Percentiles rank a stretch among this genome's conserved stretches.
These are phyloP conservation scores for Byssoonygena ceratinophila DNA, from an alignment of 2,329 filamentous ascomycete genomes.

Conservation along the genomic window DNA sequence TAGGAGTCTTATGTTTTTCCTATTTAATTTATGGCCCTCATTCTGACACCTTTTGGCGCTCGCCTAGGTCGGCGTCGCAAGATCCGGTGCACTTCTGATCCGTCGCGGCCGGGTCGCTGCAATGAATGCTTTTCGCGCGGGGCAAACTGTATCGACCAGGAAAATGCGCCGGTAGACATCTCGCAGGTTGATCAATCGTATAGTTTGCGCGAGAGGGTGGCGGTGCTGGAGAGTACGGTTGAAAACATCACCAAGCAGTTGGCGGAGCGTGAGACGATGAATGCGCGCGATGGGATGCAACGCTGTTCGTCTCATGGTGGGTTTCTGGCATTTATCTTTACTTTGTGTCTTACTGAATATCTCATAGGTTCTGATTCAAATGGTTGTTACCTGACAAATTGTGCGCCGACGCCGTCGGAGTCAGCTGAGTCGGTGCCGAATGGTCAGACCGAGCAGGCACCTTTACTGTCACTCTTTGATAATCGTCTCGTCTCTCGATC, in stretches of 20 bases:
- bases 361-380: background rate
- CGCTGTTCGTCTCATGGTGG: background rate
- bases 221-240: slow-evolving; percentile 30
- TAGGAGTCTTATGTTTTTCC: background rate
- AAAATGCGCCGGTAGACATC: slow-evolving; percentile 24
- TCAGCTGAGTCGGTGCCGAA: slow-evolving; percentile 13
- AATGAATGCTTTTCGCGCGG: slow-evolving; percentile 35
- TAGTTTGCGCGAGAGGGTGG: slow-evolving; percentile 31
- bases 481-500: slow-evolving; percentile 26
- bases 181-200: slow-evolving; percentile 24
- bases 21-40: background rate
- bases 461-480: slow-evolving; percentile 31
- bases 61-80: slow-evolving; percentile 32
- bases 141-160: slow-evolving; percentile 33
- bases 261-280: slow-evolving; percentile 16
- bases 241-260: slow-evolving; percentile 26
- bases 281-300: background rate
- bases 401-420: background rate
- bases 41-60: background rate
- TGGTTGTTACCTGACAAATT: background rate
- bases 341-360: background rate
- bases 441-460: slow-evolving; percentile 27
- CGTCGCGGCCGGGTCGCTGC: slow-evolving; percentile 27
- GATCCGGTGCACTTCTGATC: slow-evolving; percentile 34
- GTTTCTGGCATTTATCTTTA: background rate